phyloP scores from a whole-genome alignment of 371 early-diverging fungal species.

The Thermomucor indicae-seudaticae region DNA sequence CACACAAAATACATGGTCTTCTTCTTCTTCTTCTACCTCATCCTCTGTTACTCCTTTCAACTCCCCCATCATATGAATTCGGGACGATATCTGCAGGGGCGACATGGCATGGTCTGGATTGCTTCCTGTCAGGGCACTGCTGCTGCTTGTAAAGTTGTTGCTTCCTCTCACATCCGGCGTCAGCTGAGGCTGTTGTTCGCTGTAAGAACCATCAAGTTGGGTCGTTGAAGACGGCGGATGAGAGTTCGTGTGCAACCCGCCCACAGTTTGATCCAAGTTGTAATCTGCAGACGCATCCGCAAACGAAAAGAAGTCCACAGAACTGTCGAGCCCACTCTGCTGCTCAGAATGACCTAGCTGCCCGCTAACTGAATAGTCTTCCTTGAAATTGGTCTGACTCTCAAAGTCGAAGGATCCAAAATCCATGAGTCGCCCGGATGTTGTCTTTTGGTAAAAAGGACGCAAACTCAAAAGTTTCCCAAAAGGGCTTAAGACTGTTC shows the following conservation, averaged over 20 bases:
- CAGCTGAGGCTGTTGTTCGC: slow-evolving; percentile 20
- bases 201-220: not conserved
- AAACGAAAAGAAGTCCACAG: slow-evolving; percentile 27
- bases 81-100: slow-evolving; percentile 32
- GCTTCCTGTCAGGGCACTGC: slow-evolving; percentile 27
- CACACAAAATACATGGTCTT: not conserved
- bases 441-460: too few relatives aligned
- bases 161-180: slow-evolving; percentile 32
- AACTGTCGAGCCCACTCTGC: not conserved
- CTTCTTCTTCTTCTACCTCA: slow-evolving; percentile 23
- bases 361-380: not conserved
- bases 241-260: not conserved
- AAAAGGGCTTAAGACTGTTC: too few relatives aligned
- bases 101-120: slow-evolving; percentile 44
- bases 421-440: too few relatives aligned
- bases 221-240: not conserved
- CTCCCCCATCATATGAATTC: not conserved
- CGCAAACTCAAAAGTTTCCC: too few relatives aligned
- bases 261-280: not conserved
- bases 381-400: not conserved
- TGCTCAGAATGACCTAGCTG: too few relatives aligned
- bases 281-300: slow-evolving; percentile 13
- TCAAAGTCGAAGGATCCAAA: not conserved
- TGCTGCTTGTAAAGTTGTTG: slow-evolving; percentile 25
- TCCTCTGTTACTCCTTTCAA: slow-evolving; percentile 26